Base-by-base conservation (phyloP, 2,329 filamentous ascomycete species). In the Reticulascus tulasneorum region DNA sequence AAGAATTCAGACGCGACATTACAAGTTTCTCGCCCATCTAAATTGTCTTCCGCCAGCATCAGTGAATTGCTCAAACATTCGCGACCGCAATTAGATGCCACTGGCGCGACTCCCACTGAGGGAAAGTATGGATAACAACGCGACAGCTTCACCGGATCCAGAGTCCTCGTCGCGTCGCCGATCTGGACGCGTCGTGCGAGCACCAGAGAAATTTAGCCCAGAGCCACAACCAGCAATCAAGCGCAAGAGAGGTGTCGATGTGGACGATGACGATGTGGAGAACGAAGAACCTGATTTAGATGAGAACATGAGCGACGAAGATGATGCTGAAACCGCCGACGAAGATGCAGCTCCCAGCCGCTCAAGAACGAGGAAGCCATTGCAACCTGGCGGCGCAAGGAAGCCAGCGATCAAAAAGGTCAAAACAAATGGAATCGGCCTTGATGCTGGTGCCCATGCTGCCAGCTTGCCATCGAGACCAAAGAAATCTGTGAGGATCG, bases 131-230 rank as follows among this genome's bases (percentile, higher is more conserved):
- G 72, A 77, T 50, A 74, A 73, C 63, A n/a, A n/a, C n/a, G 67
- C 70, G 58, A 71, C 66, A 52, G 63, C 66, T 47, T 72, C 73
- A 32, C 68, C 73, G 43, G 69, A 73, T 37, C 63, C 66, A 43
- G 66, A 70, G 44, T 61, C 65, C 41, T 66, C 68, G 53, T 67
- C 71, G 62, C 73, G 74, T 69, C 80, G 82, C 59, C 77, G 79
- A 47, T 85, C 81, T 23, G 77, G 79, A 77, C 79, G 79, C 76
- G 78, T 79, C 65, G 70, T 77, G 44, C 75, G 67, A 53, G 68
- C 66, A 23, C 77, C 78, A 29, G 58, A 71, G 53, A 81, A 81
- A 56, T 82, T 78, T 60, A 66, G 66, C 38, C 71, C 75, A 36
- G 72, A 80, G 42, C 63, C 67, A 47, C 53, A 64, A 35, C 49